These are phyloP conservation scores for Phascolomyces articulosus DNA, from an alignment of 371 early-diverging fungal genomes.

Conservation along the genomic window DNA sequence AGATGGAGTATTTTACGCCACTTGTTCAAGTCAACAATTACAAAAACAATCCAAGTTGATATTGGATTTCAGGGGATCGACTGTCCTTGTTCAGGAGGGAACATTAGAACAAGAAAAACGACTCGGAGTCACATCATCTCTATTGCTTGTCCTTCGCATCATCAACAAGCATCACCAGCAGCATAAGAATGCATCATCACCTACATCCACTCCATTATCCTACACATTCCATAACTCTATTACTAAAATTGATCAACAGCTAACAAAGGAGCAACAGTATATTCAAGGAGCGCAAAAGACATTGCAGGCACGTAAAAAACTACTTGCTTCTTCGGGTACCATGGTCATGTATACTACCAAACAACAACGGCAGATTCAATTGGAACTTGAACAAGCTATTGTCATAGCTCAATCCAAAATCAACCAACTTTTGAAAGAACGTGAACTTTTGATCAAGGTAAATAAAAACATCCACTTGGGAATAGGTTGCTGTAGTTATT, in stretches of 20 bases:
- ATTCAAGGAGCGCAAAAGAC: conserved; percentile 10
- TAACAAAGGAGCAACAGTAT: conserved; percentile 1
- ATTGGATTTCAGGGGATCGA: not conserved
- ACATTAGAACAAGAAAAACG: not conserved
- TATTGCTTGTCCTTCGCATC: not conserved
- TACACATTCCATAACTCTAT: not conserved
- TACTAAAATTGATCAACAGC: conserved; percentile 3
- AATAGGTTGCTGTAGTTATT: too few relatives aligned
- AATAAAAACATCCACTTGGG: not conserved
- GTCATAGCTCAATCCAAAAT: conserved; percentile 1
- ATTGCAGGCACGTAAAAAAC: not conserved
- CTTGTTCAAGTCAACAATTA: not conserved
- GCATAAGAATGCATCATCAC: not conserved
- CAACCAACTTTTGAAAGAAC: not conserved
- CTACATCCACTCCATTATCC: not conserved
- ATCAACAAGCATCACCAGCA: not conserved
- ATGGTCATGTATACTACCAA: conserved; percentile 1
- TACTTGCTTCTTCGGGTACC: not conserved
- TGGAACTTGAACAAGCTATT: conserved; percentile 7
- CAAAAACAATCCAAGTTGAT: not conserved
- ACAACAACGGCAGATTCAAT: conserved; percentile 7
- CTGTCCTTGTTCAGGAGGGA: not conserved
- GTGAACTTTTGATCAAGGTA: conserved; percentile 4
- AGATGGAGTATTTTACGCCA: not conserved
- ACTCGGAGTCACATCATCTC: not conserved